These are phyloP conservation scores for Hypoxylon sp. DNA, from an alignment of 2,329 filamentous ascomycete genomes.

Conservation along the genomic window DNA sequence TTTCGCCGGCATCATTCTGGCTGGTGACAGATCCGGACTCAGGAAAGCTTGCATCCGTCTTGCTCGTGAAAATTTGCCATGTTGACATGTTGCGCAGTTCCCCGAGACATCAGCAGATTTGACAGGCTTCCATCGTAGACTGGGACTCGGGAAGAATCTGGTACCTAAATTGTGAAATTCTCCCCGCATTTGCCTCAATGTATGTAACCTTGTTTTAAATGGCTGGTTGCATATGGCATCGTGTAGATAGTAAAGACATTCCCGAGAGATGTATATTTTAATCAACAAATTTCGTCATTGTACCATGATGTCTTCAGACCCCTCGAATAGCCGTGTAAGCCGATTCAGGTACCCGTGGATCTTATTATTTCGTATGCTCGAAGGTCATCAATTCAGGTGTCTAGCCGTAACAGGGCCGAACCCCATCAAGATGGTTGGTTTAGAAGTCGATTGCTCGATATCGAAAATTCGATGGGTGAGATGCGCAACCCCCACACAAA, in stretches of 20 bases:
- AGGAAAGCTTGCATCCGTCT: slow-evolving; percentile 16
- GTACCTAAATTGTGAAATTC: slow-evolving; percentile 10
- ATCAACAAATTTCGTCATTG: not conserved
- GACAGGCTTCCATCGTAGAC: slow-evolving; percentile 5
- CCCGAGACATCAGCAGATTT: slow-evolving; percentile 1
- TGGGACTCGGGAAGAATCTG: slow-evolving; percentile 21
- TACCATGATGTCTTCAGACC: slow-evolving; percentile 4
- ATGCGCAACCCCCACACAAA: not conserved
- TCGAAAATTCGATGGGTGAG: slow-evolving; percentile 4
- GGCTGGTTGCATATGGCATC: slow-evolving; percentile 26
- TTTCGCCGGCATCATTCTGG: slow-evolving; percentile 16
- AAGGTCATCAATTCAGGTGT: slow-evolving; percentile 7
- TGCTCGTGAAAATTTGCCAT: slow-evolving; percentile 10
- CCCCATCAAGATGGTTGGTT: slow-evolving; percentile 2
- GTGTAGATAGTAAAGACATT: too few species aligned
- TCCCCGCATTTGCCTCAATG: slow-evolving; percentile 15
- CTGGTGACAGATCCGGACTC: slow-evolving; percentile 36
- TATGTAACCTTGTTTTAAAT: slow-evolving; percentile 20
- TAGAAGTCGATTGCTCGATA: slow-evolving; percentile 5
- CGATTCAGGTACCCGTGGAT: slow-evolving; percentile 27
- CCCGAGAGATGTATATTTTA: too few species aligned
- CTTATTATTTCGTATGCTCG: slow-evolving; percentile 8
- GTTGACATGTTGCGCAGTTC: slow-evolving; percentile 22
- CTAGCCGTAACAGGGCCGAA: slow-evolving; percentile 14
- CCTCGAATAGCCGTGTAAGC: slow-evolving; percentile 3